A percentile compares a stretch with the other conserved stretches of the same genome.
Conservation (phyloP, 2,329 filamentous ascomycete species). For the Chaetomium globosum region DNA sequence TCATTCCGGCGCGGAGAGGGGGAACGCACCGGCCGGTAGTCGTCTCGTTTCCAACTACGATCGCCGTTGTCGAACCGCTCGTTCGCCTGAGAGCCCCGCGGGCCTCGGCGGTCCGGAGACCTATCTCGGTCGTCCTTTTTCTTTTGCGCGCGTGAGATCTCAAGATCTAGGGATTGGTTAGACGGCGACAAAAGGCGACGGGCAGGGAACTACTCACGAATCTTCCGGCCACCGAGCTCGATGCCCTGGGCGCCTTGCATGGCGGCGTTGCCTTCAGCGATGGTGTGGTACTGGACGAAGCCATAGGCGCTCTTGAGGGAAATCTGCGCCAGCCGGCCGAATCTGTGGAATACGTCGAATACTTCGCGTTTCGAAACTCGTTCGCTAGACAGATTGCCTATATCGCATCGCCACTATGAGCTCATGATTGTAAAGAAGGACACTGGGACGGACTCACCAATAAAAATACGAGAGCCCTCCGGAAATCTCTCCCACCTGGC, state of each 20-base stretch:
- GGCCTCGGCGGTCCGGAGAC: slow-evolving; percentile 61
- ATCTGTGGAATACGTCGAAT: slow-evolving; percentile 84
- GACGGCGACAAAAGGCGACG: not conserved
- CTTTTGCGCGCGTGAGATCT: slow-evolving; percentile 86
- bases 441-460: slow-evolving; percentile 59
- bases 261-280: slow-evolving; percentile 72
- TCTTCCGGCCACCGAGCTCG: slow-evolving; percentile 84
- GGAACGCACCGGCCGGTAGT: slow-evolving; percentile 65
- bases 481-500: slow-evolving; percentile 83
- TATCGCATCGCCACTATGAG: slow-evolving; percentile 50
- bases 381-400: slow-evolving; percentile 90
- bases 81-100: slow-evolving; percentile 47
- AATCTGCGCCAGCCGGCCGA: slow-evolving; percentile 87
- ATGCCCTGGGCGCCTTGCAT: slow-evolving; percentile 78
- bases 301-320: slow-evolving; percentile 96
- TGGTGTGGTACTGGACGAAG: slow-evolving; percentile 89
- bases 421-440: not conserved
- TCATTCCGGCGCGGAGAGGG: slow-evolving; percentile 60
- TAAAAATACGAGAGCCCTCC: slow-evolving; percentile 74
- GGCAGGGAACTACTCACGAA: slow-evolving; percentile 66
- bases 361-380: slow-evolving; percentile 92
- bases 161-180: slow-evolving; percentile 64
- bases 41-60: slow-evolving; percentile 59
- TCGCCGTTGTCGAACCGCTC: slow-evolving; percentile 56
- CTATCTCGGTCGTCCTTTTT: slow-evolving; percentile 64